A percentile compares a stretch with the other conserved stretches of the same genome.
phyloP scores from a whole-genome alignment of 805 yeast species.

The Brettanomyces anomalus region DNA sequence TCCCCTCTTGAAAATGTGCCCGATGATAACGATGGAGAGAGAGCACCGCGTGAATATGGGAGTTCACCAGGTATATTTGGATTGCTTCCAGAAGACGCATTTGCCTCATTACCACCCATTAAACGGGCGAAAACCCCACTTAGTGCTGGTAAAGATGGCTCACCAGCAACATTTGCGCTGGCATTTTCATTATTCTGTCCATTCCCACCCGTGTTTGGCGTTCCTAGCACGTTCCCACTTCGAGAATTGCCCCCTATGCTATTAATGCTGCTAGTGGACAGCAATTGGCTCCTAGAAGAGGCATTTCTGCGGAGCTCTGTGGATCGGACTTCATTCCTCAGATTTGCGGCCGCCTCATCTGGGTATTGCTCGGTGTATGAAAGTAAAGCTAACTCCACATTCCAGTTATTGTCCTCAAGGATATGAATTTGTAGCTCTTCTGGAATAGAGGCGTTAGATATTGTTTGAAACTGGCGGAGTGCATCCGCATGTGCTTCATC shows the following conservation, averaged over 20 bases:
- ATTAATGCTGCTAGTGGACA: constrained; percentile 4
- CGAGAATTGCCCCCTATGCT: neutral
- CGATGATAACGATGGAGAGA: neutral
- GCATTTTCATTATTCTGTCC: neutral
- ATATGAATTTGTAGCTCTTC: constrained; percentile 13
- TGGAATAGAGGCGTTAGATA: constrained; percentile 9
- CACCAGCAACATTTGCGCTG: neutral
- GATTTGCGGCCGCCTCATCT: constrained; percentile 7
- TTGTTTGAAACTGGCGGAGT: constrained; percentile 13
- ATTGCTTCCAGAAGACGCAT: neutral
- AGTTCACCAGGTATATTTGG: neutral
- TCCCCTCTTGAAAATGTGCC: neutral
- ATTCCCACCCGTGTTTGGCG: neutral
- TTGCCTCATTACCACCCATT: neutral
- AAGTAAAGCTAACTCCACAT: constrained; percentile 19
- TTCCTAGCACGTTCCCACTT: no score
- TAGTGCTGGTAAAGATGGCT: neutral
- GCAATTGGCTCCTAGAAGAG: constrained; percentile 4
- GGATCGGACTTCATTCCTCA: constrained; percentile 1
- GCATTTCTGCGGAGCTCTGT: constrained; percentile 4
- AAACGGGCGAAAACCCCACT: neutral
- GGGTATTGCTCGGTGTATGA: constrained; percentile 17
- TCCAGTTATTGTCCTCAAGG: constrained; percentile 18
- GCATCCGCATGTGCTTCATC: constrained; percentile 9
- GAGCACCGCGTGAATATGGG: neutral